These are phyloP conservation scores for Aphelidium insulamus DNA, from an alignment of 371 early-diverging fungal species.

Conservation along the genomic window DNA sequence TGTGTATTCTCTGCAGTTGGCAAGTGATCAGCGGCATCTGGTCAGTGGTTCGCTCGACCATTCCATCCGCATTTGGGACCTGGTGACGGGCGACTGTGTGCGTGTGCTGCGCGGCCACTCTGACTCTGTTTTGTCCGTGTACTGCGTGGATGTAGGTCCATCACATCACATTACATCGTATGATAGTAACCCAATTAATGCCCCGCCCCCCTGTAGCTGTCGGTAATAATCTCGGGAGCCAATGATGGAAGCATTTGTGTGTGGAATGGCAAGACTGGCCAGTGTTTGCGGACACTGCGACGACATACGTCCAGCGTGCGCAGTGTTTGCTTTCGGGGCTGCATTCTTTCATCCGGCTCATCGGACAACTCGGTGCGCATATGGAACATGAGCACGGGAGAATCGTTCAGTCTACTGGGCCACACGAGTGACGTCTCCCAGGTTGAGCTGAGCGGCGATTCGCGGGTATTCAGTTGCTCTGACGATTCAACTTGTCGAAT, in stretches of 20 bases:
- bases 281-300: slow-evolving; percentile 44
- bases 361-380: slow-evolving; percentile 69
- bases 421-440: slow-evolving; percentile 70
- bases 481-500: slow-evolving; percentile 57
- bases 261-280: slow-evolving; percentile 80
- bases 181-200: background rate
- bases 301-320: slow-evolving; percentile 13
- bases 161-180: background rate
- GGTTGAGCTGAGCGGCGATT: slow-evolving; percentile 46
- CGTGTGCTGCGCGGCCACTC: slow-evolving; percentile 73
- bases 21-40: too few relatives aligned
- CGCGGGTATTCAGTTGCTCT: slow-evolving; percentile 45
- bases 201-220: slow-evolving; percentile 47
- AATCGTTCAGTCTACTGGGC: slow-evolving; percentile 50
- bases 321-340: background rate
- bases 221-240: slow-evolving; percentile 74
- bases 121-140: slow-evolving; percentile 66
- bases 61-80: slow-evolving; percentile 69
- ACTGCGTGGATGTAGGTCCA: background rate
- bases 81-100: slow-evolving; percentile 46
- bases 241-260: slow-evolving; percentile 74
- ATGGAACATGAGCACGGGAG: slow-evolving; percentile 71
- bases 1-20: too few relatives aligned
- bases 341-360: slow-evolving; percentile 61
- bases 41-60: slow-evolving; percentile 73